These are phyloP conservation scores for Phaseolus coccineus DNA, from an alignment of 331 rosid species.

Conservation along the genomic window DNA sequence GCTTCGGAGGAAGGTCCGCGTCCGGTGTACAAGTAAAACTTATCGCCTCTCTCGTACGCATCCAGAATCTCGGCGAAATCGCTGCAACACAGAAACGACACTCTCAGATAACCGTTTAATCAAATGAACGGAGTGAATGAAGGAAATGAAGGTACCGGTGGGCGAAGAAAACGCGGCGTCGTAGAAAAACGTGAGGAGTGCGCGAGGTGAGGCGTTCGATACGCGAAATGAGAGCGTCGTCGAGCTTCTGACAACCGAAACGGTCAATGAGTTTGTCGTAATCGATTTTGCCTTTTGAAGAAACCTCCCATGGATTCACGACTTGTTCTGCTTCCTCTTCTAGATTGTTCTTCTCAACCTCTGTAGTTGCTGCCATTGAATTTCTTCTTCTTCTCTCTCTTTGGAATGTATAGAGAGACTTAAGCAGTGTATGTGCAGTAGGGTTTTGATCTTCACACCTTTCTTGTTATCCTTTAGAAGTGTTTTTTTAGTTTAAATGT, in stretches of 20 bases:
- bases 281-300: constrained; percentile 79
- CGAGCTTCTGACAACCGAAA: constrained; percentile 87
- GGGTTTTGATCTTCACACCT: not conserved
- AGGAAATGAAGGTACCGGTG: constrained; percentile 62
- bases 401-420: not conserved
- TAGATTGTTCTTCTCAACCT: constrained; percentile 22
- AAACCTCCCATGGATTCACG: constrained; percentile 88
- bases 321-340: constrained; percentile 55
- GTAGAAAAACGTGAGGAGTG: constrained; percentile 81
- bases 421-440: not conserved
- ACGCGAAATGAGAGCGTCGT: constrained; percentile 63
- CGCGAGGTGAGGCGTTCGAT: constrained; percentile 75
- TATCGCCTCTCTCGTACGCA: constrained; percentile 76
- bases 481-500: not conserved
- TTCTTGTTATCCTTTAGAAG: not conserved
- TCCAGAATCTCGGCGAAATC: constrained; percentile 81
- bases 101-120: not conserved
- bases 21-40: constrained; percentile 89
- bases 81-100: constrained; percentile 32
- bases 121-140: not conserved
- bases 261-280: constrained; percentile 91
- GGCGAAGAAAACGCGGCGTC: constrained; percentile 94
- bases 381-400: not conserved
- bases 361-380: constrained; percentile 17
- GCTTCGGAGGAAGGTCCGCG: constrained; percentile 97